phyloP scores from a whole-genome alignment of 257 asterid genomes.

The Striga asiatica region DNA sequence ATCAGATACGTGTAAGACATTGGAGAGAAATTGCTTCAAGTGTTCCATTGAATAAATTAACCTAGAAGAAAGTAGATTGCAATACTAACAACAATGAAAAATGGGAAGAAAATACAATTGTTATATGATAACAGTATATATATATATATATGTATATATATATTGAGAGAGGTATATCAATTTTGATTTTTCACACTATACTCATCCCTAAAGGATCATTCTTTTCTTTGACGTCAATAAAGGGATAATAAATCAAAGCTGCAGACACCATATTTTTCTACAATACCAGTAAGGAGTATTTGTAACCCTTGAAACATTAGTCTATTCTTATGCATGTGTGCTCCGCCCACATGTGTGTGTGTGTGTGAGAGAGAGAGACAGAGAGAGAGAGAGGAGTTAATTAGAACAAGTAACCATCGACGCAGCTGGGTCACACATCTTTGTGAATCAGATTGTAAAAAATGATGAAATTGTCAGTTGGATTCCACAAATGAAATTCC shows the following conservation, averaged over 20 bases:
- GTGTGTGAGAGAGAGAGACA: background rate
- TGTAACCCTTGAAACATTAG: too few relatives aligned
- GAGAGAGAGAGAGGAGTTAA: background rate
- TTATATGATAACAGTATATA: too few relatives aligned
- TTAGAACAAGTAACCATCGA: background rate
- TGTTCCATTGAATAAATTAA: background rate
- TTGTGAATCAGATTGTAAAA: background rate
- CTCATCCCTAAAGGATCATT: background rate
- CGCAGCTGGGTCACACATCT: background rate
- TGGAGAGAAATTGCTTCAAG: background rate
- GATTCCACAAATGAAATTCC: constrained; percentile 36
- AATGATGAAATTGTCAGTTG: constrained; percentile 13
- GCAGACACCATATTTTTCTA: background rate
- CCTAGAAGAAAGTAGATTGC: constrained; percentile 11
- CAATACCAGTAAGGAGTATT: background rate
- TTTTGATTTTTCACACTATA: background rate
- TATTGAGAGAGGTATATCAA: too few relatives aligned
- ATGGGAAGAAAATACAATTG: too few relatives aligned
- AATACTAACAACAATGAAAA: background rate
- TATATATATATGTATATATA: too few relatives aligned
- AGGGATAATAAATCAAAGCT: background rate
- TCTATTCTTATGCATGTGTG: too few relatives aligned
- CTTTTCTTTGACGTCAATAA: constrained; percentile 2
- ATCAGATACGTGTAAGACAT: constrained; percentile 1
- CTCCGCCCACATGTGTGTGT: background rate